Evolutionary conservation across 2,329 filamentous ascomycete genomes (phyloP).

Genomic region (Aspergillus latus): DNA sequence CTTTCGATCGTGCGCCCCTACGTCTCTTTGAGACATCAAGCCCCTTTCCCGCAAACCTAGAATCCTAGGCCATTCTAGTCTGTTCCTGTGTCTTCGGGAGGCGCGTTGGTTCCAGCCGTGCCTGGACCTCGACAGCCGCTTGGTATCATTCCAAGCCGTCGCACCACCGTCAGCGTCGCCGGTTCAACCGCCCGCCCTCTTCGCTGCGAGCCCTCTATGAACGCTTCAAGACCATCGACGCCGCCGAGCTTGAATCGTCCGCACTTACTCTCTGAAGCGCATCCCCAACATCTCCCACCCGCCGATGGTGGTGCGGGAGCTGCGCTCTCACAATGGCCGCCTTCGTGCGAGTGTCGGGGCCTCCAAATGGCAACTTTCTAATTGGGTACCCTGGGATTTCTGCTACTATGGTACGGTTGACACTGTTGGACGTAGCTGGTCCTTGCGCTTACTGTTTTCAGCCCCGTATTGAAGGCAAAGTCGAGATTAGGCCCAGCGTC

Average conservation of each 20-base stretch:
- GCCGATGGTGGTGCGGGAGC: conserved; percentile 43
- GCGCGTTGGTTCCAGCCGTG: neutral
- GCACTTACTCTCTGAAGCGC: conserved; percentile 27
- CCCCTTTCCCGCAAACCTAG: neutral
- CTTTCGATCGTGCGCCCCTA: neutral
- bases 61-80: neutral
- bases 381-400: conserved; percentile 98
- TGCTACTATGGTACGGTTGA: conserved; percentile 78
- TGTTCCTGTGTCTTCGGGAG: conserved; percentile 1
- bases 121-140: conserved; percentile 14
- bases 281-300: conserved; percentile 30
- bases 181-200: conserved; percentile 7
- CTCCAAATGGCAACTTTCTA: conserved; percentile 93
- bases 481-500: conserved; percentile 85
- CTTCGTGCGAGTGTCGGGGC: conserved; percentile 93
- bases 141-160: conserved; percentile 16
- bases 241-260: conserved; percentile 28
- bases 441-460: conserved; percentile 39
- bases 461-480: conserved; percentile 96
- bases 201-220: conserved; percentile 28
- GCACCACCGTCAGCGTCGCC: conserved; percentile 18
- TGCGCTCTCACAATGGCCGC: conserved; percentile 60
- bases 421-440: neutral
- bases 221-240: conserved; percentile 22
- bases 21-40: neutral